A percentile compares a stretch with the other conserved stretches of the same genome.
Evolutionary conservation across 495 filamentous ascomycete genomes (phyloP).

Genomic region (Sporormia fimetaria): DNA sequence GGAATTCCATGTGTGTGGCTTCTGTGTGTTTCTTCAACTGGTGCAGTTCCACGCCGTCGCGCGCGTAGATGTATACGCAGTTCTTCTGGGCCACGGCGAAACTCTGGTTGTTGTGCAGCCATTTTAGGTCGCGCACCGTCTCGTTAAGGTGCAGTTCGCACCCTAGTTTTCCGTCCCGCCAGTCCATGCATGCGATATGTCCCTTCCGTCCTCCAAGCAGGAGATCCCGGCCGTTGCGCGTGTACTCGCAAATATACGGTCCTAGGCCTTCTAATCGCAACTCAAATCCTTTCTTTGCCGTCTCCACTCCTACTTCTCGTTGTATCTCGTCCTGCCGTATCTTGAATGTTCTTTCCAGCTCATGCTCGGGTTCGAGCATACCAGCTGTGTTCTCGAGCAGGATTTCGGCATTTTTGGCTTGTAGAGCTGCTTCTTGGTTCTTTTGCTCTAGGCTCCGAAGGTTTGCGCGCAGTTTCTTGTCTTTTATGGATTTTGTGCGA

Average conservation of each 20-base stretch:
- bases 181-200: constrained; percentile 94
- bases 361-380: constrained; percentile 77
- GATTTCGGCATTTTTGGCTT: constrained; percentile 90
- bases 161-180: constrained; percentile 79
- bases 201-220: constrained; percentile 82
- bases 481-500: constrained; percentile 44
- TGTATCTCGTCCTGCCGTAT: constrained; percentile 81
- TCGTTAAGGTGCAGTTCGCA: constrained; percentile 85
- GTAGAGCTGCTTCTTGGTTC: constrained; percentile 66
- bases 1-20: constrained; percentile 87
- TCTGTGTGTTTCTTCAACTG: constrained; percentile 81
- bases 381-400: constrained; percentile 78
- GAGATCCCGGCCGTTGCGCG: constrained; percentile 73
- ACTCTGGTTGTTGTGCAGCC: constrained; percentile 91
- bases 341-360: constrained; percentile 83
- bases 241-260: constrained; percentile 76
- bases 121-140: constrained; percentile 77
- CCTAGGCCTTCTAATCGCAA: constrained; percentile 71
- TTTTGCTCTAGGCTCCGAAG: constrained; percentile 66
- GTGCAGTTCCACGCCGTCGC: constrained; percentile 79
- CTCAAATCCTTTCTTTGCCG: constrained; percentile 86
- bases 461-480: constrained; percentile 82
- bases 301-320: constrained; percentile 60
- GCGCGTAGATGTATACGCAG: constrained; percentile 89
- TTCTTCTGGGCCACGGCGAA: constrained; percentile 99